These are phyloP conservation scores for Cystobasidiaceae sp. DNA, from an alignment of 1,284 basidiomycete species.

Conservation along the genomic window DNA sequence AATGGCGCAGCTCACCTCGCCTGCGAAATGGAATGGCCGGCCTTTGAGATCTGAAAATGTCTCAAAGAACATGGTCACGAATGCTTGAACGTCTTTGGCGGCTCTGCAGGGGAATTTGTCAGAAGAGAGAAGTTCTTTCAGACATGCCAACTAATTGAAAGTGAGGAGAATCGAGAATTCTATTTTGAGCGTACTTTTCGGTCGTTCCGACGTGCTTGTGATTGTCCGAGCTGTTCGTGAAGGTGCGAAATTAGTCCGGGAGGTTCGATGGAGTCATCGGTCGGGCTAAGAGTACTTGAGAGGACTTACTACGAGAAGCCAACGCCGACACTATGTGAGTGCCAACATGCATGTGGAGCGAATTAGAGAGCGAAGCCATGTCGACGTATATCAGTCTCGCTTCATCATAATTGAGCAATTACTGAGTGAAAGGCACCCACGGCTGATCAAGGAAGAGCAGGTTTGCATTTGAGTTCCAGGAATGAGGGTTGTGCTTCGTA, in stretches of 20 bases:
- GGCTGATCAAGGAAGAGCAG: conserved; percentile 37
- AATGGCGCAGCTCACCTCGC: conserved; percentile 4
- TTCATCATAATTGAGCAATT: no score
- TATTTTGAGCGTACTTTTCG: conserved; percentile 33
- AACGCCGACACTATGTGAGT: conserved; percentile 46
- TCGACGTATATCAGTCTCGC: no score
- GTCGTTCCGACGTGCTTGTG: conserved; percentile 41
- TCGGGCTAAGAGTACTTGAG: no score
- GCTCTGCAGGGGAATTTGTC: no score
- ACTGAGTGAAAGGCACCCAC: background rate
- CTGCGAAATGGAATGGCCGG: conserved; percentile 34
- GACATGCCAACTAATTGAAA: no score
- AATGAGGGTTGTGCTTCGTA: conserved; percentile 50
- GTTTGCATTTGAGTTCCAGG: conserved; percentile 47
- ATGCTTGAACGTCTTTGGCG: conserved; percentile 44
- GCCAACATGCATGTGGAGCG: no score
- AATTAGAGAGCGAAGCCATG: no score
- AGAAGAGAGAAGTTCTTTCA: no score
- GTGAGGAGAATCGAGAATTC: no score
- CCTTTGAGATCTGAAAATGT: conserved; percentile 43
- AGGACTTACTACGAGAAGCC: conserved; percentile 44
- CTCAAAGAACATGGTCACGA: conserved; percentile 46
- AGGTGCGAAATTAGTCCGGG: no score
- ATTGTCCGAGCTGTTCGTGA: conserved; percentile 36
- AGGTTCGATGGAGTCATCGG: no score